Conservation (phyloP, 2,329 filamentous ascomycete species). For the Microcyclospora tardicrescens region DNA sequence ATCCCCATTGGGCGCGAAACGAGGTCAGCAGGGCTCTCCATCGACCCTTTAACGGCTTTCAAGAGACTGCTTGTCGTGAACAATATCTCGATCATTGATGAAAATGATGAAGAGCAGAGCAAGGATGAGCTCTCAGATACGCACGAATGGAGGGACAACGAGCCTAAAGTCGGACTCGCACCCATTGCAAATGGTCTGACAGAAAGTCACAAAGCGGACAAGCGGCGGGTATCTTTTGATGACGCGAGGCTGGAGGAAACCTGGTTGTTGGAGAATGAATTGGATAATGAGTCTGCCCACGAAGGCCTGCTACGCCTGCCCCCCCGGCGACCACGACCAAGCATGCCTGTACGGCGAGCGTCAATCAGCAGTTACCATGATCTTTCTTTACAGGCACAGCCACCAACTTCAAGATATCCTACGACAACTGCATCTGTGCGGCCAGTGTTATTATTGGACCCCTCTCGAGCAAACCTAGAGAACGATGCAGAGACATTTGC, state of each 20-base stretch:
- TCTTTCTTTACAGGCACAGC: neutral
- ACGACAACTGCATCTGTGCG: neutral
- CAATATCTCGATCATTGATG: conserved; percentile 12
- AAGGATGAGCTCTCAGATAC: neutral
- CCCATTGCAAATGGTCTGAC: neutral
- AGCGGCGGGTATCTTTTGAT: conserved; percentile 43
- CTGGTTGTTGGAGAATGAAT: conserved; percentile 24
- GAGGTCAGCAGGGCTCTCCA: conserved; percentile 5
- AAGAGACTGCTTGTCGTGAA: conserved; percentile 16
- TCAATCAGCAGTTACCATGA: conserved; percentile 5
- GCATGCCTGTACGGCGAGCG: conserved; percentile 6
- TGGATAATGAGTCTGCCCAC: conserved; percentile 6
- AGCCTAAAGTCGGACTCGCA: neutral
- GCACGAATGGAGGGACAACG: conserved; percentile 5
- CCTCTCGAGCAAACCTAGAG: conserved; percentile 16
- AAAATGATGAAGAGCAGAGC: conserved; percentile 12
- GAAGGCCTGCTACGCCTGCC: conserved; percentile 8
- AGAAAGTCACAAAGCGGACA: conserved; percentile 5
- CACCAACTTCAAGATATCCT: neutral
- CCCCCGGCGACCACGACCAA: conserved; percentile 8
- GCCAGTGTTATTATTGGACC: conserved; percentile 11
- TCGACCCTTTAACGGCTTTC: conserved; percentile 15
- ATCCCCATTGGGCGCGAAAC: conserved; percentile 52
- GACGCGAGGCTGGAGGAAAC: conserved; percentile 42
- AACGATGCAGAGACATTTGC: conserved; percentile 18